These are phyloP conservation scores for Saccharomycopsis sp. DNA, from an alignment of 805 yeast genomes.

Conservation along the genomic window DNA sequence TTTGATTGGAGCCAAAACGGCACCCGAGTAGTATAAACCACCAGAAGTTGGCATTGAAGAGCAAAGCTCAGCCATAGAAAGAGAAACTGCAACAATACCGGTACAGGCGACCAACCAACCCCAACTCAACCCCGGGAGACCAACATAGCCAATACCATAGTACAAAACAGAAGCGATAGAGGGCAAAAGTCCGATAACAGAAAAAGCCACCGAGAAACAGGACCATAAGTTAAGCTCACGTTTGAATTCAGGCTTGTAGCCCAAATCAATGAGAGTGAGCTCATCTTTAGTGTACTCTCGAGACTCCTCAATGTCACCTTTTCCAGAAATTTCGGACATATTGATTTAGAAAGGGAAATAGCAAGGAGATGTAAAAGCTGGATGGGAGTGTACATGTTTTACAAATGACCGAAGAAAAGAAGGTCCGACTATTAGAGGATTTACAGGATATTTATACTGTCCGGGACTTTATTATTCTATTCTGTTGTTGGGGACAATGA, in stretches of 20 bases:
- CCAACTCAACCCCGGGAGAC: conserved; percentile 55
- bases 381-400: too few relatives aligned
- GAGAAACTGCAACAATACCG: conserved; percentile 50
- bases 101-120: conserved; percentile 60
- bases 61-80: conserved; percentile 59
- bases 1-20: conserved; percentile 53
- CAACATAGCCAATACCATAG: conserved; percentile 30
- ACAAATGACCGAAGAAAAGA: too few relatives aligned
- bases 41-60: conserved; percentile 72
- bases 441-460: too few relatives aligned
- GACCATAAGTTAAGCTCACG: conserved; percentile 56
- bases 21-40: conserved; percentile 66
- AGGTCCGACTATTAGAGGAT: too few relatives aligned
- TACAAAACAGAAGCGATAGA: conserved; percentile 52
- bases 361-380: neutral
- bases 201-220: conserved; percentile 65
- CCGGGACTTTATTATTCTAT: too few relatives aligned
- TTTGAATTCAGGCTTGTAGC: conserved; percentile 62
- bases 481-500: too few relatives aligned
- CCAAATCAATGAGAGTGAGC: conserved; percentile 29
- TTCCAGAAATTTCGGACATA: neutral
- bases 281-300: neutral
- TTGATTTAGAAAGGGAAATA: neutral
- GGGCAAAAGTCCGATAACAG: conserved; percentile 66
- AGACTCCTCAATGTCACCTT: neutral